These are phyloP conservation scores for Globisporangium iwayamae DNA, from an alignment of 352 stramenopile genomes.

Conservation along the genomic window DNA sequence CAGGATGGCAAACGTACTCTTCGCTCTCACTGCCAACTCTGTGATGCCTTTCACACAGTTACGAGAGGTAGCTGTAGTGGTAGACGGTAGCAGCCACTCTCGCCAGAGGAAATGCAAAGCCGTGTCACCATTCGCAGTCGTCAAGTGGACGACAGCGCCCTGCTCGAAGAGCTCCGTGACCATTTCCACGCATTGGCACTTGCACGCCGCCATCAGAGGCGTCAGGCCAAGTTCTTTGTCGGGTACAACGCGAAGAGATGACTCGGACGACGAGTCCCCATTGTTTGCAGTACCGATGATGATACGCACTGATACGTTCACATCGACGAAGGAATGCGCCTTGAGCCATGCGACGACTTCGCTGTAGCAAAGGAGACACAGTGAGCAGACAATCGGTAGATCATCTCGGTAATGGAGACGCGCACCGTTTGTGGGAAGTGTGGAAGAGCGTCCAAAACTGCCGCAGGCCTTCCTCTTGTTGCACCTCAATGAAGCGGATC, in stretches of 20 bases:
- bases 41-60: constrained; percentile 27
- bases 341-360: constrained; percentile 62
- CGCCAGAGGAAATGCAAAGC: constrained; percentile 65
- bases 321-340: constrained; percentile 55
- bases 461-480: constrained; percentile 36
- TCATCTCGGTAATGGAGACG: not conserved
- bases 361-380: constrained; percentile 21
- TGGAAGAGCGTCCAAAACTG: constrained; percentile 65
- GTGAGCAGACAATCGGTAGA: not conserved
- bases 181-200: constrained; percentile 44
- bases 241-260: constrained; percentile 8
- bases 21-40: constrained; percentile 27
- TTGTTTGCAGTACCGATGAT: not conserved
- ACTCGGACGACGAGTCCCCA: not conserved
- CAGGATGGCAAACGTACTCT: constrained; percentile 40
- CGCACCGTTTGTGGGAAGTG: constrained; percentile 28
- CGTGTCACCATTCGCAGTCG: constrained; percentile 63
- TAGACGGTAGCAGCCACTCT: constrained; percentile 25
- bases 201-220: constrained; percentile 69
- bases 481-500: constrained; percentile 32
- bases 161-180: constrained; percentile 43
- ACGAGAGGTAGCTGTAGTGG: not conserved
- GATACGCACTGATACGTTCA: constrained; percentile 53
- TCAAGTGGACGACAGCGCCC: constrained; percentile 41
- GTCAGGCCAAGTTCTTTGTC: constrained; percentile 45